Conservation (phyloP, 1,284 basidiomycete genomes). For the Leccinum angustisporum region DNA sequence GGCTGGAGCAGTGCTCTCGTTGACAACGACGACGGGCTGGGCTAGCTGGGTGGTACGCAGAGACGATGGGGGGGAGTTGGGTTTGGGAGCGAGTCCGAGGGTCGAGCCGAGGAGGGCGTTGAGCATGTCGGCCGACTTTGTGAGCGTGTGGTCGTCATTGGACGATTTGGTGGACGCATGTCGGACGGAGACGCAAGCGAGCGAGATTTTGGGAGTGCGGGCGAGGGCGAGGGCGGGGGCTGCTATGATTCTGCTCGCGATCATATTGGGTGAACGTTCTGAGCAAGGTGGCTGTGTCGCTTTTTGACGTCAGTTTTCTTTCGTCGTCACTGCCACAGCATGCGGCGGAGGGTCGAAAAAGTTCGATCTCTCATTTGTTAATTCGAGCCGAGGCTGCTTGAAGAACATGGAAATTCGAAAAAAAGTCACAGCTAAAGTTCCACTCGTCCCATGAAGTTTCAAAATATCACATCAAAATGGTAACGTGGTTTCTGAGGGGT, state of each 20-base stretch:
- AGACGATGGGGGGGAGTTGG: not conserved
- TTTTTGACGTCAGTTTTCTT: not conserved
- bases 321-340: too few species aligned
- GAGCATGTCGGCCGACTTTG: slow-evolving; percentile 25
- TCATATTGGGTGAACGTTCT: slow-evolving; percentile 24
- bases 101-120: slow-evolving; percentile 24
- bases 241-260: slow-evolving; percentile 5
- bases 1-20: not conserved
- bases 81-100: slow-evolving; percentile 9
- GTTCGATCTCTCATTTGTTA: too few species aligned
- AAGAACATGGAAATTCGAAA: too few species aligned
- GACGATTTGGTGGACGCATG: slow-evolving; percentile 18
- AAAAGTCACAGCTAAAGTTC: too few species aligned
- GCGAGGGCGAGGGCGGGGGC: slow-evolving; percentile 3
- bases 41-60: not conserved
- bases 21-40: not conserved
- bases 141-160: slow-evolving; percentile 24
- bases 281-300: not conserved
- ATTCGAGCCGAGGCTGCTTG: too few species aligned
- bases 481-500: too few species aligned
- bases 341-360: too few species aligned
- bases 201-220: not conserved
- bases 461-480: not conserved
- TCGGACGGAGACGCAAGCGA: slow-evolving; percentile 1
- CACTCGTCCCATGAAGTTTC: too few species aligned